Conservation (phyloP, 2,329 filamentous ascomycete genomes). For the Neocucurbitaria cava region DNA sequence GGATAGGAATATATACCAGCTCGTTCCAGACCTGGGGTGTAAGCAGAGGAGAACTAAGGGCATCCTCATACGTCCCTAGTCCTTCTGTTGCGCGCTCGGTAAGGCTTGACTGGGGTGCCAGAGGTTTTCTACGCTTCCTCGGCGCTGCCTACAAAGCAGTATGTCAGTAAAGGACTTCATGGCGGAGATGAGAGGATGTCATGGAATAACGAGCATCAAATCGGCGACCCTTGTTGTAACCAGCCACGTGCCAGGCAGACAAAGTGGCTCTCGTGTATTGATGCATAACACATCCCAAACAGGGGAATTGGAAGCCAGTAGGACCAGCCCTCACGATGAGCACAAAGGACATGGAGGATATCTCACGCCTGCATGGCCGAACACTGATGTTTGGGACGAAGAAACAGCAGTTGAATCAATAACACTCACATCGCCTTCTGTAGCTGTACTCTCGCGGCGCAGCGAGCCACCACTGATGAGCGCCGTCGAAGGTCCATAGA, state of each 20-base stretch:
- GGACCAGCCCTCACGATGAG: not conserved
- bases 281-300: not conserved
- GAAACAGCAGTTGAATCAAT: not conserved
- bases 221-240: not conserved
- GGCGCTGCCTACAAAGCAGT: conserved; percentile 14
- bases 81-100: conserved; percentile 51
- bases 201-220: not conserved
- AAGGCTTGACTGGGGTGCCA: conserved; percentile 37
- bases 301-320: not conserved
- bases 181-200: not conserved
- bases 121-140: conserved; percentile 47
- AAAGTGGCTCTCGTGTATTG: not conserved
- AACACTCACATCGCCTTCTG: conserved; percentile 31
- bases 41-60: conserved; percentile 67
- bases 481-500: conserved; percentile 66
- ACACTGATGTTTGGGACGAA: not conserved
- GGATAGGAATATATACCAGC: conserved; percentile 50
- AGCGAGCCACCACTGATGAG: conserved; percentile 35
- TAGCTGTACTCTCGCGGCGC: conserved; percentile 49
- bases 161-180: not conserved
- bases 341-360: not conserved
- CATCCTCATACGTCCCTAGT: conserved; percentile 58
- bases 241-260: too few species aligned
- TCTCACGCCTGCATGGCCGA: not conserved
- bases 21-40: conserved; percentile 72